Conservation (phyloP, 352 stramenopile genomes). For the Globisporangium orthogonon region DNA sequence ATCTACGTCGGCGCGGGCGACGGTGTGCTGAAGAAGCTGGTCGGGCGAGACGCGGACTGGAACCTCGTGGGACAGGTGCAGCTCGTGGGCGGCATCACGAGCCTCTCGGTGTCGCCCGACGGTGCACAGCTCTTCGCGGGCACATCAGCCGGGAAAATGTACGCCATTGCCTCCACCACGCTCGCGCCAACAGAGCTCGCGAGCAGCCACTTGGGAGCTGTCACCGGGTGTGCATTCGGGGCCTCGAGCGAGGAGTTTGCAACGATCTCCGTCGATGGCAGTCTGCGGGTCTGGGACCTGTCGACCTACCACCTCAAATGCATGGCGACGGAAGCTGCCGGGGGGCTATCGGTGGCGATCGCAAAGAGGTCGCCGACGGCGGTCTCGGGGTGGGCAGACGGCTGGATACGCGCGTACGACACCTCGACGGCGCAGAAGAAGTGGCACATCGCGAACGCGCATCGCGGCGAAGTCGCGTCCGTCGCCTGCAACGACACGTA, state of each 20-base stretch:
- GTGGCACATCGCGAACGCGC: conserved; percentile 86
- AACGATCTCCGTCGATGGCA: conserved; percentile 68
- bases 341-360: conserved; percentile 38
- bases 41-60: conserved; percentile 74
- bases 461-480: conserved; percentile 78
- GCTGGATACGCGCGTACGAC: conserved; percentile 67
- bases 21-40: conserved; percentile 80
- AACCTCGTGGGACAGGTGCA: conserved; percentile 78
- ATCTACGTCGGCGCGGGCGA: conserved; percentile 85
- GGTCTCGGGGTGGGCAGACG: conserved; percentile 68
- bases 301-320: conserved; percentile 62
- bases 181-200: conserved; percentile 47
- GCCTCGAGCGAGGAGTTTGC: conserved; percentile 53
- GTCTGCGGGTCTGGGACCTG: conserved; percentile 59
- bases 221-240: conserved; percentile 61
- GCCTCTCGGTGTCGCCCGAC: conserved; percentile 56
- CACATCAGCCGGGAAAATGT: conserved; percentile 73
- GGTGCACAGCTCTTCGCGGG: conserved; percentile 53
- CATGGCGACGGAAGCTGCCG: conserved; percentile 54
- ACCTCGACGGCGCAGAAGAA: conserved; percentile 35
- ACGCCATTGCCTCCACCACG: conserved; percentile 42
- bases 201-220: conserved; percentile 54
- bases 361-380: conserved; percentile 14
- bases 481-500: conserved; percentile 59
- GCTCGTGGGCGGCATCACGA: conserved; percentile 72